Percentiles rank a stretch among this genome's conserved stretches.
phyloP scores from a whole-genome alignment of 2,329 filamentous ascomycete genomes.

The Ilyonectria destructans region DNA sequence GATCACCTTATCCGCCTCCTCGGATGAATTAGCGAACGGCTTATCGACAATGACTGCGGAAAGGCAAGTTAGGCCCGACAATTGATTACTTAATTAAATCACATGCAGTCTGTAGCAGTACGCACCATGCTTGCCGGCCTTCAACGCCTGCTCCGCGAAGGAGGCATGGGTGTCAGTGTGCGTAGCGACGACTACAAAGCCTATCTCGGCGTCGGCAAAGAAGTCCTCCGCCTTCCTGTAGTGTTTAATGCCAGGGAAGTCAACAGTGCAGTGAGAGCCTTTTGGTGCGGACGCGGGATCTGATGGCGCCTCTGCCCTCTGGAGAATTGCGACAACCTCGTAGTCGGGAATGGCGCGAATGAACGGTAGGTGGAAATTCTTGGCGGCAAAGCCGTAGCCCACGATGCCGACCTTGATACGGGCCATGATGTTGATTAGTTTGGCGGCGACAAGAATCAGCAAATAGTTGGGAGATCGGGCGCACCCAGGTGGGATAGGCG shows the following conservation, averaged over 20 bases:
- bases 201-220: conserved; percentile 70
- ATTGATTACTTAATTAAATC: too few relatives aligned
- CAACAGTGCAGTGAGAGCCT: conserved; percentile 64
- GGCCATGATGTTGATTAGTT: conserved; percentile 30
- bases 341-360: conserved; percentile 64
- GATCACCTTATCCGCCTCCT: conserved; percentile 42
- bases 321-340: conserved; percentile 64
- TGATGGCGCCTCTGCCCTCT: conserved; percentile 59
- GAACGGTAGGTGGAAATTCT: conserved; percentile 67
- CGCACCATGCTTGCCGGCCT: conserved; percentile 42
- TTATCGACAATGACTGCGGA: conserved; percentile 44
- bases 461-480: too few relatives aligned
- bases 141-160: conserved; percentile 40
- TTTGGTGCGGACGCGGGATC: conserved; percentile 42
- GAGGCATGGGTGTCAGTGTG: conserved; percentile 40
- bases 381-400: conserved; percentile 66
- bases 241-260: conserved; percentile 66
- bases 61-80: too few relatives aligned
- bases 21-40: conserved; percentile 38
- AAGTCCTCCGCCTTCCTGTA: conserved; percentile 73
- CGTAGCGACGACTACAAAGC: conserved; percentile 71
- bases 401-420: conserved; percentile 65
- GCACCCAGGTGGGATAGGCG: too few relatives aligned
- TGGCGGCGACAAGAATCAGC: too few relatives aligned
- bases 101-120: neutral